Evolutionary conservation across 768 basidiomycete species (phyloP).

Genomic region (Pleurotus djamor): DNA sequence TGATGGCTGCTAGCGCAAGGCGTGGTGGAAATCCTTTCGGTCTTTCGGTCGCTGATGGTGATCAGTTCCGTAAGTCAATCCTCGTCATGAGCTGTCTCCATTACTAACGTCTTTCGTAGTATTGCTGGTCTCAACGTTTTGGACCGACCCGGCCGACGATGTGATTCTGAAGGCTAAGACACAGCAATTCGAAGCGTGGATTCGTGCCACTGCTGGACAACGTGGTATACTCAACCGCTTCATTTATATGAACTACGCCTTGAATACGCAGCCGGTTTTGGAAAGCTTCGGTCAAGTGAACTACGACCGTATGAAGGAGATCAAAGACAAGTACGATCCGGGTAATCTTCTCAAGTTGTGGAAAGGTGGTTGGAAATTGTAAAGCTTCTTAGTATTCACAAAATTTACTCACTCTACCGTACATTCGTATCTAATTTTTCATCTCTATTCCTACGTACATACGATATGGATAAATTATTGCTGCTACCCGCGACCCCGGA

Average conservation of each 20-base stretch:
- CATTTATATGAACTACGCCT: constrained; percentile 1
- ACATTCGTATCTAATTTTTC: too few species aligned
- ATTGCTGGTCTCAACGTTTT: neutral
- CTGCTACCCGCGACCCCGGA: too few species aligned
- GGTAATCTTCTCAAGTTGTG: neutral
- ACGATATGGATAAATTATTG: too few species aligned
- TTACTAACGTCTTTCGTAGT: neutral
- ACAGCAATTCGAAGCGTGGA: neutral
- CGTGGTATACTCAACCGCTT: neutral
- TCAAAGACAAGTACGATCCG: neutral
- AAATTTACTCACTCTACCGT: too few species aligned
- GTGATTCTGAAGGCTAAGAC: neutral
- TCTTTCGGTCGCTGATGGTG: neutral
- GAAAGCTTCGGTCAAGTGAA: neutral
- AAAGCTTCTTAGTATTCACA: too few species aligned
- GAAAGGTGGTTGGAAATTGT: neutral
- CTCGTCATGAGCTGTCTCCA: neutral
- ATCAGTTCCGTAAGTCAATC: neutral
- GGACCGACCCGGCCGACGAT: neutral
- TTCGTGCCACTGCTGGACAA: neutral
- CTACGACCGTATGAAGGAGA: neutral
- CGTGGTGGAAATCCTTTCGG: neutral
- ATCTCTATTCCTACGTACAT: too few species aligned
- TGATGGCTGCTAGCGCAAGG: neutral
- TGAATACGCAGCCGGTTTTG: neutral